phyloP scores from a whole-genome alignment of 2,329 filamentous ascomycete species.

The Arthroderma sp. region DNA sequence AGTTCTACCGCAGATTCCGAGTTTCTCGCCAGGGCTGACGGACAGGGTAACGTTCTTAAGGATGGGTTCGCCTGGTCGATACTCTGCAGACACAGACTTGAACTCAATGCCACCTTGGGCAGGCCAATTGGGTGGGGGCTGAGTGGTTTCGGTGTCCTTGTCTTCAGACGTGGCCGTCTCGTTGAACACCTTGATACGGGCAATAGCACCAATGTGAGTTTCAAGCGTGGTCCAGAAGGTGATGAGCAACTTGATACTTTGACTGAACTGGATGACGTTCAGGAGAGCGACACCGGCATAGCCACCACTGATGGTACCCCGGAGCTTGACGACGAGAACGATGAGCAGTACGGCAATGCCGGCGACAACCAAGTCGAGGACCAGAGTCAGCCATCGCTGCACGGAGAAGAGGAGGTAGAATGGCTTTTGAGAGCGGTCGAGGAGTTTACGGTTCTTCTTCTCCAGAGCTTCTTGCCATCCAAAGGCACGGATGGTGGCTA shows the following conservation, averaged over 20 bases:
- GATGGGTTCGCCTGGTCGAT: slow-evolving; percentile 19
- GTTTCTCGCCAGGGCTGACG: slow-evolving; percentile 22
- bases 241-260: slow-evolving; percentile 39
- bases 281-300: slow-evolving; percentile 43
- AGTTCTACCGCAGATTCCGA: slow-evolving; percentile 27
- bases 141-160: slow-evolving; percentile 25
- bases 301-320: slow-evolving; percentile 36
- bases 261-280: slow-evolving; percentile 44
- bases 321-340: slow-evolving; percentile 36
- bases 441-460: slow-evolving; percentile 35
- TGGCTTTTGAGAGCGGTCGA: slow-evolving; percentile 45
- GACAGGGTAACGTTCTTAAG: slow-evolving; percentile 20
- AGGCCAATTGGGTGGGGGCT: slow-evolving; percentile 28
- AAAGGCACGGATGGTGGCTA: slow-evolving; percentile 47
- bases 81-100: slow-evolving; percentile 27
- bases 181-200: slow-evolving; percentile 41
- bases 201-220: slow-evolving; percentile 45
- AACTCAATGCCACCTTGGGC: slow-evolving; percentile 28
- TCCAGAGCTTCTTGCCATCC: slow-evolving; percentile 40
- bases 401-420: slow-evolving; percentile 47
- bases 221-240: slow-evolving; percentile 44
- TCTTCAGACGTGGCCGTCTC: slow-evolving; percentile 31
- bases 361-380: slow-evolving; percentile 41
- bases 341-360: slow-evolving; percentile 40
- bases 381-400: slow-evolving; percentile 44